Percentiles rank a stretch among this genome's conserved stretches.
Conservation (phyloP, 2,329 filamentous ascomycete genomes). For the Tetracladium maxilliforme region DNA sequence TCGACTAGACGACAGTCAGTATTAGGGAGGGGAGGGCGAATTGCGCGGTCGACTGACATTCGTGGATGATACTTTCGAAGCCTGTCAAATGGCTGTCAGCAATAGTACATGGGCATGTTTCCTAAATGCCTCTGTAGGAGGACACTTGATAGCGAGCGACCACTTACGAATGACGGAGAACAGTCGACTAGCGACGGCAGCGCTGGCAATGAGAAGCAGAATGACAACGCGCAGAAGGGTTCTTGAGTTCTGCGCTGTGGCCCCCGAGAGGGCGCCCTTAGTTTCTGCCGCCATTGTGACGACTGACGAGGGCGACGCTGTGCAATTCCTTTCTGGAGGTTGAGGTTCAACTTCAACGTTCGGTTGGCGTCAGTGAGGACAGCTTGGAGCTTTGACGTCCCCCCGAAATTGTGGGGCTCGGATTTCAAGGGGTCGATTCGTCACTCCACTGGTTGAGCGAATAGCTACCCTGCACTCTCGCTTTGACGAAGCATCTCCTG, state of each 20-base stretch:
- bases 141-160: background rate
- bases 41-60: constrained; percentile 54
- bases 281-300: constrained; percentile 23
- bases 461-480: too few relatives aligned
- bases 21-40: constrained; percentile 10
- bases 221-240: constrained; percentile 81
- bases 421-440: too few relatives aligned
- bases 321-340: too few relatives aligned
- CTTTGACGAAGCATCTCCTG: too few relatives aligned
- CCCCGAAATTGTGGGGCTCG: too few relatives aligned
- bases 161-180: constrained; percentile 94
- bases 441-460: too few relatives aligned
- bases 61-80: constrained; percentile 99
- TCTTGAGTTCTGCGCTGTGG: constrained; percentile 67
- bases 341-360: too few relatives aligned
- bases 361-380: too few relatives aligned
- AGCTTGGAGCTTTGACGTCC: too few relatives aligned
- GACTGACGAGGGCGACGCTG: constrained; percentile 40
- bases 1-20: constrained; percentile 52
- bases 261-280: constrained; percentile 57
- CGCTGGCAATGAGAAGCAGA: constrained; percentile 77
- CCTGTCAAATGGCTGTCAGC: constrained; percentile 51
- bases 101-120: constrained; percentile 4
- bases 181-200: constrained; percentile 81
- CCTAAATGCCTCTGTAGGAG: too few relatives aligned